Percentiles rank a stretch among this genome's conserved stretches.
These are phyloP conservation scores for Colletotrichum sp. DNA, from an alignment of 2,329 filamentous ascomycete species.

Conservation along the genomic window DNA sequence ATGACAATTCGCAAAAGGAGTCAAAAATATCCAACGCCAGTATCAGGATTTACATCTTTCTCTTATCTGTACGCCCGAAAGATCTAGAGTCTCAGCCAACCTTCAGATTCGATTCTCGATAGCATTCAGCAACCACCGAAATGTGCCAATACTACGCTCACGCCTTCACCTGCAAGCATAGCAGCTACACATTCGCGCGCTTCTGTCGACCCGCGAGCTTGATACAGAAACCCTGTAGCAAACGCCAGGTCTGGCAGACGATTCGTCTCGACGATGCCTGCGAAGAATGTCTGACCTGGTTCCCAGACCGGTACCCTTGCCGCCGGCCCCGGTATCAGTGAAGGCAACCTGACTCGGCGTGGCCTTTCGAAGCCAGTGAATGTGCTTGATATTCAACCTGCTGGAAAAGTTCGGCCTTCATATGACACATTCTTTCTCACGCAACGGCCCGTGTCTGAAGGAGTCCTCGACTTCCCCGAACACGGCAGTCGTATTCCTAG, in stretches of 20 bases:
- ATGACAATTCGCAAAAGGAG: neutral
- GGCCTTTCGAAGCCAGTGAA: neutral
- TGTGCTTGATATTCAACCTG: neutral
- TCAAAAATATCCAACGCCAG: neutral
- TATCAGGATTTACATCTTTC: neutral
- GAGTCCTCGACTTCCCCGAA: neutral
- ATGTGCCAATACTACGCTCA: constrained; percentile 46
- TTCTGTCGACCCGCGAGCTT: constrained; percentile 38
- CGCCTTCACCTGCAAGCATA: constrained; percentile 38
- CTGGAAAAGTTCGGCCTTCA: neutral
- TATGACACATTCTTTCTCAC: neutral
- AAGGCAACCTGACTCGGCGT: neutral
- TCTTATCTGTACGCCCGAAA: neutral
- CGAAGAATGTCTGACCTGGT: constrained; percentile 36
- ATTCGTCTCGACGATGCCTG: constrained; percentile 38
- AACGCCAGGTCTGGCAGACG: constrained; percentile 39
- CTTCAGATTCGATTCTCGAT: neutral
- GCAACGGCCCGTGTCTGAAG: neutral
- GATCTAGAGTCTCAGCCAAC: neutral
- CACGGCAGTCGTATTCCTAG: neutral
- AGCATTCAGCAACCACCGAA: neutral
- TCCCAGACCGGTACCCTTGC: constrained; percentile 28
- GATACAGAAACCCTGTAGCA: constrained; percentile 39
- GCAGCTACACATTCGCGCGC: constrained; percentile 36
- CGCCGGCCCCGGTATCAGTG: constrained; percentile 10